phyloP scores from a whole-genome alignment of 345 rosid species.

The Corchorus capsularis region DNA sequence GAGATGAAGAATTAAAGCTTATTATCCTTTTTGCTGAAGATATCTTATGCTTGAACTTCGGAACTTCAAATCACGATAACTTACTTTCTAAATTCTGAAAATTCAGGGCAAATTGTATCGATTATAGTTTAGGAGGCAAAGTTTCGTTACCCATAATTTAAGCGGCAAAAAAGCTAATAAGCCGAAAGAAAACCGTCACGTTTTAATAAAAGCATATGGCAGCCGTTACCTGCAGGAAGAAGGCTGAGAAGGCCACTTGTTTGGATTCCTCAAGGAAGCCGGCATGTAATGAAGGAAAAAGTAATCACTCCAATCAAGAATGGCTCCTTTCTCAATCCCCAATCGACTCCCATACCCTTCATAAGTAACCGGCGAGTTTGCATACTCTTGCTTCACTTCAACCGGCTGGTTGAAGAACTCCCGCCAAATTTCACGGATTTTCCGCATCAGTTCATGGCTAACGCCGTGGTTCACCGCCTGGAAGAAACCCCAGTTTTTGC shows the following conservation, averaged over 20 bases:
- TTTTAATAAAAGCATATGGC: neutral
- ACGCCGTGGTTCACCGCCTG: conserved; percentile 94
- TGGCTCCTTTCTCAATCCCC: conserved; percentile 79
- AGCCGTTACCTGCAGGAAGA: conserved; percentile 57
- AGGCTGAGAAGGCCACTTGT: conserved; percentile 81
- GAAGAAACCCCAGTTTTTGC: conserved; percentile 89
- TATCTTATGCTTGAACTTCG: no score
- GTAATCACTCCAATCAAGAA: conserved; percentile 95
- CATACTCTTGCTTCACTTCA: conserved; percentile 59
- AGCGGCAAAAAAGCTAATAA: no score
- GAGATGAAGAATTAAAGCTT: no score
- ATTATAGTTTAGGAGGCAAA: no score
- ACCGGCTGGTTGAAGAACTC: conserved; percentile 75
- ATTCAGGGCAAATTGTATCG: no score
- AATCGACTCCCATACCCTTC: conserved; percentile 94
- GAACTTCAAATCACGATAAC: no score
- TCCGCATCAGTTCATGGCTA: conserved; percentile 50
- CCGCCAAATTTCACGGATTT: conserved; percentile 57
- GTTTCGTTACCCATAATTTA: no score
- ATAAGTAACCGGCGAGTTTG: conserved; percentile 79
- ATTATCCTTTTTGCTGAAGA: no score
- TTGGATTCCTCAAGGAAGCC: conserved; percentile 37
- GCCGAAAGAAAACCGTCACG: neutral
- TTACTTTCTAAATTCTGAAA: no score
- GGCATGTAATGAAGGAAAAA: conserved; percentile 78